Conservation (phyloP, 306 rosid species). For the barrel medic (Medicago truncatula) region MtrunA17r5.0-ANR NC_053049.1:35933001-35933500, state of each 20-base stretch:
- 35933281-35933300: slow-evolving; percentile 46
- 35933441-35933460: slow-evolving; percentile 40
- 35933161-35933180: too few species aligned
- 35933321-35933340: slow-evolving; percentile 52
- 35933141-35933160: too few species aligned
- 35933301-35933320: neutral
- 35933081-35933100: neutral
- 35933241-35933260: too few species aligned
- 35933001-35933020: neutral
- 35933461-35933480: slow-evolving; percentile 29
- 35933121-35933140: too few species aligned
- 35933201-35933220: too few species aligned
- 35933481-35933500: slow-evolving; percentile 35
- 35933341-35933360: slow-evolving; percentile 53
- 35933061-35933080: too few species aligned
- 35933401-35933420: slow-evolving; percentile 25
- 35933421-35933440: slow-evolving; percentile 38
- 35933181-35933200: too few species aligned
- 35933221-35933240: too few species aligned
- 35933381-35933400: slow-evolving; percentile 50
- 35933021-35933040: neutral
- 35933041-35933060: neutral
- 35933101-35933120: too few species aligned
- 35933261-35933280: too few species aligned
- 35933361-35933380: slow-evolving; percentile 55